phyloP scores from a whole-genome alignment of 2,329 filamentous ascomycete genomes.

The Monilinia polystroma region DNA sequence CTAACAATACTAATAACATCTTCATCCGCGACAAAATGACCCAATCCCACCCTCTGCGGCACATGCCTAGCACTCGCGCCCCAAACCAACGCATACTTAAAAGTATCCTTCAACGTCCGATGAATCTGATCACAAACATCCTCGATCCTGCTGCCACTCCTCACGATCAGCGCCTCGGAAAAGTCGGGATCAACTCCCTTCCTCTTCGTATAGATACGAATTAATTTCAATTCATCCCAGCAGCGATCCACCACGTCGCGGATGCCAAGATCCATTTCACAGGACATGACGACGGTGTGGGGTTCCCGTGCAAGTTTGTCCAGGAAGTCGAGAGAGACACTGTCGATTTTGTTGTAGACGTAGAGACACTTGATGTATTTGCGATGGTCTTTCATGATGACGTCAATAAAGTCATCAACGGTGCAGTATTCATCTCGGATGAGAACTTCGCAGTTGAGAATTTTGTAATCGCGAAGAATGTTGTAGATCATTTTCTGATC shows the following conservation, averaged over 20 bases:
- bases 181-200: slow-evolving; percentile 92
- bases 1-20: slow-evolving; percentile 68
- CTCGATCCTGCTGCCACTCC: slow-evolving; percentile 84
- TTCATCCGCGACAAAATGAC: slow-evolving; percentile 72
- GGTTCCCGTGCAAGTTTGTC: slow-evolving; percentile 90
- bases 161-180: slow-evolving; percentile 85
- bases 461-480: slow-evolving; percentile 97
- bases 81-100: slow-evolving; percentile 99
- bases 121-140: slow-evolving; percentile 97
- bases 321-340: slow-evolving; percentile 87
- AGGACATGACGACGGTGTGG: slow-evolving; percentile 94
- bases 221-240: slow-evolving; percentile 88
- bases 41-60: slow-evolving; percentile 86
- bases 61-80: slow-evolving; percentile 93
- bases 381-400: slow-evolving; percentile 98
- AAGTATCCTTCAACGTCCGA: slow-evolving; percentile 91
- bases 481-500: slow-evolving; percentile 99
- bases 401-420: slow-evolving; percentile 97
- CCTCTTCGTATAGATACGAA: slow-evolving; percentile 94
- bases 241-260: slow-evolving; percentile 91
- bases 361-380: slow-evolving; percentile 95
- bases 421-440: slow-evolving; percentile 93
- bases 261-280: slow-evolving; percentile 91
- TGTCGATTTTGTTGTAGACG: slow-evolving; percentile 99
- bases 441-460: slow-evolving; percentile 94